A percentile compares a stretch with the other conserved stretches of the same genome.
These are phyloP conservation scores for Phaeoacremonium minimum DNA, from an alignment of 2,329 filamentous ascomycete species.

Conservation along the genomic window DNA sequence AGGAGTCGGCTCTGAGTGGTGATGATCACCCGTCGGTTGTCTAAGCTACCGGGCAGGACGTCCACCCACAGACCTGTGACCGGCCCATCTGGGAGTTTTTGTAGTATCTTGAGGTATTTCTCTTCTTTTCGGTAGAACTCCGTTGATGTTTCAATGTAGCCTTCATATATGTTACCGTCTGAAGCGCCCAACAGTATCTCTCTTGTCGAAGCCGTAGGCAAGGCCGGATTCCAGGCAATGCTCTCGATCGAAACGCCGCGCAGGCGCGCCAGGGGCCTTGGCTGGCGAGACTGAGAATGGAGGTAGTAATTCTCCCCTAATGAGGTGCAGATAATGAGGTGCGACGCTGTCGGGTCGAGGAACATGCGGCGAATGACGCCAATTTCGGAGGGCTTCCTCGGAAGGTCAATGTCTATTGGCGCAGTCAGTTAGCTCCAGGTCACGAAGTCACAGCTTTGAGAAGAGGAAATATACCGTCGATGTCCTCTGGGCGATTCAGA, in stretches of 20 bases:
- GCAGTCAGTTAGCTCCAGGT: not conserved
- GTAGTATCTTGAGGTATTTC: conserved; percentile 80
- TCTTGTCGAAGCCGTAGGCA: conserved; percentile 87
- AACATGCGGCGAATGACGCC: conserved; percentile 95
- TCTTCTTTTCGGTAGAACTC: conserved; percentile 97
- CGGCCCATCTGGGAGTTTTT: conserved; percentile 76
- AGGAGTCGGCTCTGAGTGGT: conserved; percentile 74
- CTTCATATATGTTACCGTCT: conserved; percentile 95
- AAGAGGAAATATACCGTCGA: conserved; percentile 63
- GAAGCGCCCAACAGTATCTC: conserved; percentile 89
- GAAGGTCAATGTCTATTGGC: conserved; percentile 82
- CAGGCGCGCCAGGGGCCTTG: conserved; percentile 74
- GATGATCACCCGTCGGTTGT: conserved; percentile 73
- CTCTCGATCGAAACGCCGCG: conserved; percentile 86
- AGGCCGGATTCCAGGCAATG: conserved; percentile 89
- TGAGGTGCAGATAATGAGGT: conserved; percentile 86
- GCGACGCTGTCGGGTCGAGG: conserved; percentile 92
- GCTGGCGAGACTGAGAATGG: conserved; percentile 87
- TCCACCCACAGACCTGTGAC: conserved; percentile 87
- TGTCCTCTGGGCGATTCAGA: conserved; percentile 87
- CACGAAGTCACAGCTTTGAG: not conserved
- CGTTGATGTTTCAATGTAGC: conserved; percentile 87
- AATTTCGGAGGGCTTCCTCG: conserved; percentile 85
- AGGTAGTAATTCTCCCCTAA: conserved; percentile 97
- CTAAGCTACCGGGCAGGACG: conserved; percentile 60